phyloP scores from a whole-genome alignment of 2,329 filamentous ascomycete genomes.

The Curvularia sp. region DNA sequence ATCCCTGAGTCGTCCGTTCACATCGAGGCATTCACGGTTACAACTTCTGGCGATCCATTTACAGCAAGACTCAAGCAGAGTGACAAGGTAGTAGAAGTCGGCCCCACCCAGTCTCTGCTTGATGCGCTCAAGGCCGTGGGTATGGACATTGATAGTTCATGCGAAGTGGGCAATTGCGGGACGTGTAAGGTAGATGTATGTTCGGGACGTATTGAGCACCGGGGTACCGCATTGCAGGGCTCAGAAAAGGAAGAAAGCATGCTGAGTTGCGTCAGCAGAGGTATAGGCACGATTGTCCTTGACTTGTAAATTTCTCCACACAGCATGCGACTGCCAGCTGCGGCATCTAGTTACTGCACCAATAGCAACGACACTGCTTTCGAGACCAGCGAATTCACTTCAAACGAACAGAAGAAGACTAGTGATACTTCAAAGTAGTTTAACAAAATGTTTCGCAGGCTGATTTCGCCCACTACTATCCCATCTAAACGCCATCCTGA shows the following conservation, averaged over 20 bases:
- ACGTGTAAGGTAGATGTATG: slow-evolving; percentile 52
- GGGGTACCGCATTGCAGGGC: slow-evolving; percentile 48
- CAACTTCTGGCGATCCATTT: slow-evolving; percentile 65
- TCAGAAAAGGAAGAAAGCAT: slow-evolving; percentile 47
- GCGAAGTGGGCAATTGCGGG: slow-evolving; percentile 55
- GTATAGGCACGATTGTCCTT: slow-evolving; percentile 43
- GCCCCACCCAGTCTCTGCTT: slow-evolving; percentile 51
- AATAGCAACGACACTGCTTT: not conserved
- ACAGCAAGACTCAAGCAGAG: slow-evolving; percentile 60
- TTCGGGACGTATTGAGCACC: slow-evolving; percentile 50
- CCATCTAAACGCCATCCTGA: not conserved
- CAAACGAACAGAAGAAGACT: not conserved
- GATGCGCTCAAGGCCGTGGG: slow-evolving; percentile 52
- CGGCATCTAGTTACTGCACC: not conserved
- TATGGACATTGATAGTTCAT: slow-evolving; percentile 54
- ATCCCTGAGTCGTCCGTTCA: slow-evolving; percentile 63
- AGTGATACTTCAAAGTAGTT: no score
- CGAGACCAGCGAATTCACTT: not conserved
- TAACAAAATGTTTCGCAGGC: not conserved
- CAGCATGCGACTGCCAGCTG: not conserved
- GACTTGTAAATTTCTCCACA: slow-evolving; percentile 31
- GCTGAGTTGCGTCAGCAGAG: slow-evolving; percentile 50
- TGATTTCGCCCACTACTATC: not conserved
- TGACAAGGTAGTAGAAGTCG: slow-evolving; percentile 54
- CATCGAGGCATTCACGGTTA: slow-evolving; percentile 65